Percentiles rank a stretch among this genome's conserved stretches.
Evolutionary conservation across 2,329 filamentous ascomycete species (phyloP).

Genomic region (Calcarisporium arbuscula): DNA sequence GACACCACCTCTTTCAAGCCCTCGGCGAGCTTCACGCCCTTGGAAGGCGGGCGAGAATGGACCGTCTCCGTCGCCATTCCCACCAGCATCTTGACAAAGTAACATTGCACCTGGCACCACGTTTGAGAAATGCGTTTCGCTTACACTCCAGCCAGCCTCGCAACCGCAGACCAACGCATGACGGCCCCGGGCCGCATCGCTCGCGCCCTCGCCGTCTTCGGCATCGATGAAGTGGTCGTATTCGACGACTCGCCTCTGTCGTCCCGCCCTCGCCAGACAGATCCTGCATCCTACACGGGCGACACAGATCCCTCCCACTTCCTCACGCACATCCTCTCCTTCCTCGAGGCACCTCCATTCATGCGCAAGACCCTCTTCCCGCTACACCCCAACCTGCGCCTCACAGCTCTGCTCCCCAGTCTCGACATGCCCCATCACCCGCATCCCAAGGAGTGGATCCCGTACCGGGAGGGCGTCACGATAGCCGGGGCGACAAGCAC

Average conservation of each 20-base stretch:
- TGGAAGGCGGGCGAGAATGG: constrained; percentile 56
- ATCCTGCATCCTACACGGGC: constrained; percentile 55
- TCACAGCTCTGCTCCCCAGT: constrained; percentile 66
- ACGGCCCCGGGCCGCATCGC: constrained; percentile 69
- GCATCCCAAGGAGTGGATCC: constrained; percentile 67
- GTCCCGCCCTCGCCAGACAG: constrained; percentile 38
- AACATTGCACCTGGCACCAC: too few species aligned
- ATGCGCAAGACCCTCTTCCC: constrained; percentile 71
- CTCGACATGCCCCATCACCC: constrained; percentile 84
- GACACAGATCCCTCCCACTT: constrained; percentile 74
- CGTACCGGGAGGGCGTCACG: constrained; percentile 73
- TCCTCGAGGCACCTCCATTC: constrained; percentile 79
- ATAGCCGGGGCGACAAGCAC: constrained; percentile 37
- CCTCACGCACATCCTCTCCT: constrained; percentile 70
- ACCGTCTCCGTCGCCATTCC: constrained; percentile 75
- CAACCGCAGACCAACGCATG: constrained; percentile 70
- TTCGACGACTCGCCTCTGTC: constrained; percentile 62
- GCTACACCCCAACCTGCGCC: constrained; percentile 69
- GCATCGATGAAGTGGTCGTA: constrained; percentile 75
- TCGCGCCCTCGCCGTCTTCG: constrained; percentile 75
- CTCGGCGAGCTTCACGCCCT: constrained; percentile 61
- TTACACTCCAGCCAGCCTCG: constrained; percentile 42
- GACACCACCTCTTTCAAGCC: constrained; percentile 53
- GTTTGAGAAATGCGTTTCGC: not conserved
- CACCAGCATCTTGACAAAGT: constrained; percentile 73